phyloP scores from a whole-genome alignment of 352 stramenopile species.

The Phytopythium mirpurense region DNA sequence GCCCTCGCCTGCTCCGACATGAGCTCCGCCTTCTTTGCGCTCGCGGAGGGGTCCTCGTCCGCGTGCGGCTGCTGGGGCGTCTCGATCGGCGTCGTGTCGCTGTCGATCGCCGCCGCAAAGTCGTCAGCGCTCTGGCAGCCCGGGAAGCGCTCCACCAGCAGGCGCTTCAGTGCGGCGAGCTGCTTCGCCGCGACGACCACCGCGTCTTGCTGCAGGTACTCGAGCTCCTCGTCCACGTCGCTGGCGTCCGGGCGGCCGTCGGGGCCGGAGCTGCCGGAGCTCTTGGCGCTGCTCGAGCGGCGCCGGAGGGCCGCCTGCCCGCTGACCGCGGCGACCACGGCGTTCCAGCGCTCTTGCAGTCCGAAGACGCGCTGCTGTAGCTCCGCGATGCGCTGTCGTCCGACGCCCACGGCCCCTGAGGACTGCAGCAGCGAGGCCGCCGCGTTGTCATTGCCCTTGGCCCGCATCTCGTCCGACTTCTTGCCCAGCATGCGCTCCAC shows the following conservation, averaged over 20 bases:
- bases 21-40: slow-evolving; percentile 12
- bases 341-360: slow-evolving; percentile 27
- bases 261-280: neutral
- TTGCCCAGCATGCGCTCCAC: slow-evolving; percentile 60
- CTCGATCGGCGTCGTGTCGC: neutral
- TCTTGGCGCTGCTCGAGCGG: slow-evolving; percentile 6
- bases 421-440: slow-evolving; percentile 50
- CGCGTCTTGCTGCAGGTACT: slow-evolving; percentile 6
- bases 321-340: slow-evolving; percentile 6
- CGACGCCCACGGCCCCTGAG: slow-evolving; percentile 32
- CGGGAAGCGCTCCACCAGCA: slow-evolving; percentile 13
- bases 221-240: slow-evolving; percentile 7
- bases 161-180: slow-evolving; percentile 17
- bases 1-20: slow-evolving; percentile 9
- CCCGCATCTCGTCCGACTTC: slow-evolving; percentile 75
- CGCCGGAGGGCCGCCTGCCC: neutral
- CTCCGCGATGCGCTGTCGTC: slow-evolving; percentile 25
- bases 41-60: neutral
- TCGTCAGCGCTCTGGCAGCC: slow-evolving; percentile 2
- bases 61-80: neutral
- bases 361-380: slow-evolving; percentile 47
- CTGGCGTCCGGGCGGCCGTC: neutral
- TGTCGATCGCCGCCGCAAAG: slow-evolving; percentile 2
- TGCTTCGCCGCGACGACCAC: slow-evolving; percentile 11
- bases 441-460: slow-evolving; percentile 57